Conservation (phyloP, 306 rosid genomes). For the Trifolium pratense region DNA sequence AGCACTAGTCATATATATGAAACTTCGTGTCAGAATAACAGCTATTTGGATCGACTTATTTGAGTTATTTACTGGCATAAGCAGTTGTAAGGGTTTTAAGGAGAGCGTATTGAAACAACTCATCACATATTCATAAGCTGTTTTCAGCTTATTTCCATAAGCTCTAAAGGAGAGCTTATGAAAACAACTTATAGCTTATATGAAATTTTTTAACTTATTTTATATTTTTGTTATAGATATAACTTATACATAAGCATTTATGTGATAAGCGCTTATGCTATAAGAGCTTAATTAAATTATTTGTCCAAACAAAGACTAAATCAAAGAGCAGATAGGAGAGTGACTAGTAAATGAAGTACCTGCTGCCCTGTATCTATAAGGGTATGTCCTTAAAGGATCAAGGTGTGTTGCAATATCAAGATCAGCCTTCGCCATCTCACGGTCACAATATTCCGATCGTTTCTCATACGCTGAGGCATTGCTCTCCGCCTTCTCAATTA, state of each 20-base stretch:
- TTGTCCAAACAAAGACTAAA: neutral
- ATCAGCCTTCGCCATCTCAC: constrained; percentile 74
- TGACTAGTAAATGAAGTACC: constrained; percentile 48
- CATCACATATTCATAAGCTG: neutral
- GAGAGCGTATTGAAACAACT: neutral
- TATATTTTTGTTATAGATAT: neutral
- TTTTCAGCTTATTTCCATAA: too few species aligned
- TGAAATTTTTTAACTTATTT: too few species aligned
- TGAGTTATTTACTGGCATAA: neutral
- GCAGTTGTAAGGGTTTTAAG: neutral
- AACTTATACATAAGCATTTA: neutral
- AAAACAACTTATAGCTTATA: neutral
- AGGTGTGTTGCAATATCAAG: constrained; percentile 68
- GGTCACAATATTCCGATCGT: constrained; percentile 81
- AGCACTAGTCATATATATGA: constrained; percentile 56
- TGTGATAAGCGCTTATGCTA: neutral
- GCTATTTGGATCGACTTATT: neutral
- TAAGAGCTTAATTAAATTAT: too few species aligned
- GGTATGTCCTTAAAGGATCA: constrained; percentile 83
- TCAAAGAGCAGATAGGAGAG: neutral
- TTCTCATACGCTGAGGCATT: constrained; percentile 88
- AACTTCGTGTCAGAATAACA: constrained; percentile 41
- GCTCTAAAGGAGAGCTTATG: too few species aligned
- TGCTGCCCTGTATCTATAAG: constrained; percentile 92
- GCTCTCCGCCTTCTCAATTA: constrained; percentile 69